Base-by-base conservation (phyloP, 2,329 filamentous ascomycete genomes). In the Scytalidium lignicola region DNA sequence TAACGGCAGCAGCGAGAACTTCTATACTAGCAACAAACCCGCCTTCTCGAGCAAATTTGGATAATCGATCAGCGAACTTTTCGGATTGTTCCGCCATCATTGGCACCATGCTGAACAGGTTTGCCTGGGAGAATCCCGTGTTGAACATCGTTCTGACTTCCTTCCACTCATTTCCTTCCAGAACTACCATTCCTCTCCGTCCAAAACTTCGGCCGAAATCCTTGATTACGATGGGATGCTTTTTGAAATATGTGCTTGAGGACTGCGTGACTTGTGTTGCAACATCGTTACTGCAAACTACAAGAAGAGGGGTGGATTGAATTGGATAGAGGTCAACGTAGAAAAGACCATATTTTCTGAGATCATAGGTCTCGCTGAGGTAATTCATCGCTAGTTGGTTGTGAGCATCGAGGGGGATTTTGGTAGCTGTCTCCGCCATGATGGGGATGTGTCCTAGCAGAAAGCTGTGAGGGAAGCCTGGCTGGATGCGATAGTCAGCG, bases 401-500 rank as follows among this genome's bases (percentile, higher is more conserved):
- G 23, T 58, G 55, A 32, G 53, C 53, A 29, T 50, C 44, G 17
- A 17, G 29, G 7, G 55, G 53, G 1, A 56, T 28, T 13, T 45
- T 47, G 12, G 50, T 50, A 13, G 45, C 10, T 10, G 37, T 12
- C 2, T 47, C 18, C 46, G 50, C 51, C 17, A 57, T 32, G 17
- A 39, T 39, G 21, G 53, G 49, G 15, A 57, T 37, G 40, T 57
- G 55, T 3, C 55, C 55, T 13, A 55, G 49, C 18, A 57, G 44
- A 17, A 49, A 51, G 28, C 26, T 52, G 28, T 53, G 52, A 23
- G 32, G 32, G 15, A 15, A 37, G 32, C 32, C 32, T 37, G 32
- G 32, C 32, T 37, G 15, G 6, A 37, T 5, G 4, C 15, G 4
- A 37, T 17, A n/a, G 32, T 37, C 32, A 37, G 32, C 15, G 5